Evolutionary conservation across 352 stramenopile genomes (phyloP).

Genomic region (Globisporangium alternatum): DNA sequence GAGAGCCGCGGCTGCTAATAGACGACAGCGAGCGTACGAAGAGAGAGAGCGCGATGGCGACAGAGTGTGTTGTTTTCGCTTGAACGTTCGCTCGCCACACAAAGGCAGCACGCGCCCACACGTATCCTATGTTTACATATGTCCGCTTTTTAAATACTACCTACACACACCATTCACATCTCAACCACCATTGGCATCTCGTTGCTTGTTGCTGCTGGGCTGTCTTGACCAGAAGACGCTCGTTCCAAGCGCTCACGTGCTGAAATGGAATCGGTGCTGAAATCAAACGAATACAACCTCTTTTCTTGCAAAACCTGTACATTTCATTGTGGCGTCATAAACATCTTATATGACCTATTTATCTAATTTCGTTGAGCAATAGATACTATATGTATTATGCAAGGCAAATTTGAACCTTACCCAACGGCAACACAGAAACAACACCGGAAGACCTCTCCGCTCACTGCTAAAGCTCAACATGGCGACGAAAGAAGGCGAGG

Average conservation of each 20-base stretch:
- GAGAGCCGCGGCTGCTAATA: slow-evolving; percentile 1
- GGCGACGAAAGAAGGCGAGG: not conserved
- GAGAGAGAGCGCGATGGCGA: slow-evolving; percentile 1
- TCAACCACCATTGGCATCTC: not conserved
- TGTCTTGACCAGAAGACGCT: too few species aligned
- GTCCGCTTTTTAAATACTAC: slow-evolving; percentile 11
- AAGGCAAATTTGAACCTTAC: not conserved
- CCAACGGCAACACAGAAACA: not conserved
- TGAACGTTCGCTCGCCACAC: not conserved
- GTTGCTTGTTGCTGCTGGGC: not conserved
- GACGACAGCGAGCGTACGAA: not conserved
- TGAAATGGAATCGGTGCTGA: too few species aligned
- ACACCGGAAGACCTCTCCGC: not conserved
- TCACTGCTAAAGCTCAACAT: slow-evolving; percentile 8
- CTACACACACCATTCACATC: not conserved
- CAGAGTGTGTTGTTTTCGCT: not conserved
- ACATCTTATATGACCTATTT: not conserved
- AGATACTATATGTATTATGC: not conserved
- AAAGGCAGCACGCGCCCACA: slow-evolving; percentile 1
- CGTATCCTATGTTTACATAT: slow-evolving; percentile 16
- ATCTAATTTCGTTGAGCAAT: not conserved
- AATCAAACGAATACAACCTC: too few species aligned
- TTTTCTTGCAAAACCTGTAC: not conserved
- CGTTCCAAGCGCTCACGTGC: too few species aligned
- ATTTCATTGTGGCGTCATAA: not conserved